Conservation (phyloP, 345 rosid genomes). For the Turritis glabra region DNA sequence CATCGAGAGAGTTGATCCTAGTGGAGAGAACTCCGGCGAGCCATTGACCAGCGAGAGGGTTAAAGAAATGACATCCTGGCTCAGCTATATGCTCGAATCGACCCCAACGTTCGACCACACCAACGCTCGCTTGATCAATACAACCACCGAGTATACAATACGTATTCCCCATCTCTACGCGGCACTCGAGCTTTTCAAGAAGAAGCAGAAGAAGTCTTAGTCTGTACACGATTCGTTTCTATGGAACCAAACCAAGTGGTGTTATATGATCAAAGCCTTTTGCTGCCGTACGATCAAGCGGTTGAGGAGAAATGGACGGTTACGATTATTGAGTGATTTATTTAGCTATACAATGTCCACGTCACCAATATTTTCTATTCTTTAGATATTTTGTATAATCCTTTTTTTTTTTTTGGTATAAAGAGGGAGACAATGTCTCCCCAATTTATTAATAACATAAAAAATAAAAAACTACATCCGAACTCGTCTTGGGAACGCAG, state of each 20-base stretch:
- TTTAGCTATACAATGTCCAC: constrained; percentile 11
- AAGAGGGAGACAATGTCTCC: too few species aligned
- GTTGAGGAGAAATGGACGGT: constrained; percentile 7
- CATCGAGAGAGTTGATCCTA: constrained; percentile 84
- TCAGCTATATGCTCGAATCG: constrained; percentile 83
- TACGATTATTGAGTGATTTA: not conserved
- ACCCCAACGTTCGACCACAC: constrained; percentile 87
- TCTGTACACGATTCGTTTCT: not conserved
- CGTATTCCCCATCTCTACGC: constrained; percentile 58
- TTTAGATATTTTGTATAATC: constrained; percentile 3
- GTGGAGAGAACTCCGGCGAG: constrained; percentile 92
- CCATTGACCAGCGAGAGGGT: constrained; percentile 70
- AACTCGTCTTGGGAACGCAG: too few species aligned
- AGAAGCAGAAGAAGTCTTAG: too few species aligned
- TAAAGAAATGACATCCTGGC: constrained; percentile 79
- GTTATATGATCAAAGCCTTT: not conserved
- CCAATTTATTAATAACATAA: too few species aligned
- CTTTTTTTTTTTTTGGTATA: too few species aligned
- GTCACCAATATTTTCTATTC: not conserved
- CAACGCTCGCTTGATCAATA: constrained; percentile 83
- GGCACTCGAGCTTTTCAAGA: too few species aligned
- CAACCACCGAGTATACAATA: constrained; percentile 56
- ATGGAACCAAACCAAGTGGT: not conserved
- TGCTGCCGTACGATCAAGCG: constrained; percentile 27
- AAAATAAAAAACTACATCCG: too few species aligned